phyloP scores from a whole-genome alignment of 2,329 filamentous ascomycete genomes.

The Xylariaceae sp. region DNA sequence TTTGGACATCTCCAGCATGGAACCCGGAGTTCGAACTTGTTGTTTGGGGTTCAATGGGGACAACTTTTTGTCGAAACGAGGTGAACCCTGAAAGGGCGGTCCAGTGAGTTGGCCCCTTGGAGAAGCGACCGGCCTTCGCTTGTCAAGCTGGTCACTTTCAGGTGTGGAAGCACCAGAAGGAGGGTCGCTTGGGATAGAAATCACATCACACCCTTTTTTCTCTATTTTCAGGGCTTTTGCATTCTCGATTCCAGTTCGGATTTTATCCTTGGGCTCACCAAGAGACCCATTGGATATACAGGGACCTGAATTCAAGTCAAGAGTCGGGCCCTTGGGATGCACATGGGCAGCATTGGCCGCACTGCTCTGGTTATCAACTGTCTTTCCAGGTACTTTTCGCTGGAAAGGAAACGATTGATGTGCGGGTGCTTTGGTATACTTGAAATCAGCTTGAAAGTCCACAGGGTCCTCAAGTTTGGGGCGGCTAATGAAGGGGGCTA shows the following conservation, averaged over 20 bases:
- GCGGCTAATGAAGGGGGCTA: slow-evolving; percentile 15
- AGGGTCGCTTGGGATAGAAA: not conserved
- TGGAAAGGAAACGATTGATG: slow-evolving; percentile 5
- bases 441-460: slow-evolving; percentile 22
- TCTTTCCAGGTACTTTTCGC: not conserved
- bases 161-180: not conserved
- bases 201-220: not conserved
- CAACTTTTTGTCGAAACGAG: not conserved
- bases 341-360: not conserved
- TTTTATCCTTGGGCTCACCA: not conserved
- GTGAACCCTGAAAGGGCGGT: slow-evolving; percentile 1
- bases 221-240: not conserved
- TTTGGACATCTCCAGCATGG: not conserved
- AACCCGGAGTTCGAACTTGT: not conserved
- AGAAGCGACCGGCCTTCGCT: not conserved
- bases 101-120: not conserved
- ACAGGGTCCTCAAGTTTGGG: slow-evolving; percentile 18
- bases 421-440: slow-evolving; percentile 21
- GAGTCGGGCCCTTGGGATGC: not conserved
- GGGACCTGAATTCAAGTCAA: not conserved
- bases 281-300: not conserved
- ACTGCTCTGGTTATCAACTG: not conserved
- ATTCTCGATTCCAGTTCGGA: not conserved
- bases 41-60: not conserved
- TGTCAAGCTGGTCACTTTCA: not conserved